Evolutionary conservation across 352 stramenopile species (phyloP).

Genomic region (Pilasporangium apinafurcum): DNA sequence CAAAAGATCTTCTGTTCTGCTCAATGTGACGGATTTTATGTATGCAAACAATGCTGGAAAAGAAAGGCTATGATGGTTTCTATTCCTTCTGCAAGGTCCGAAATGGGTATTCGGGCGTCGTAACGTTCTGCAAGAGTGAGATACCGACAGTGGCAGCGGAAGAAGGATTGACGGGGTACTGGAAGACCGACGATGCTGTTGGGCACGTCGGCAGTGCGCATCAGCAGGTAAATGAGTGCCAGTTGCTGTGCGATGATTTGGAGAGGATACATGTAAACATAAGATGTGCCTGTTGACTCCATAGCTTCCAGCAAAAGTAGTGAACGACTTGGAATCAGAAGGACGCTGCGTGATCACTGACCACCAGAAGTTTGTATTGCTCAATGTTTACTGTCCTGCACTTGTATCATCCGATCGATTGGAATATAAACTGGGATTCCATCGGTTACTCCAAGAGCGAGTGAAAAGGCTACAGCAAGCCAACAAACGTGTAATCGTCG

Average conservation of each 20-base stretch:
- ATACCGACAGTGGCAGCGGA: slow-evolving; percentile 56
- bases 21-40: neutral
- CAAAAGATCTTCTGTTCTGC: neutral
- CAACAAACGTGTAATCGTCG: slow-evolving; percentile 44
- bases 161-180: slow-evolving; percentile 62
- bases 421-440: slow-evolving; percentile 86
- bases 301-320: slow-evolving; percentile 42
- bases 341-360: slow-evolving; percentile 85
- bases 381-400: slow-evolving; percentile 88
- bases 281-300: no score
- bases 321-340: slow-evolving; percentile 69
- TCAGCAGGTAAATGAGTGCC: slow-evolving; percentile 21
- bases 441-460: slow-evolving; percentile 59
- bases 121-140: slow-evolving; percentile 53
- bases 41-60: slow-evolving; percentile 1
- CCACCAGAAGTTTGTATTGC: slow-evolving; percentile 80
- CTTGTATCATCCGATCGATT: slow-evolving; percentile 57
- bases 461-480: slow-evolving; percentile 38
- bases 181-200: slow-evolving; percentile 48
- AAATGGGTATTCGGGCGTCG: slow-evolving; percentile 75
- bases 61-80: slow-evolving; percentile 77
- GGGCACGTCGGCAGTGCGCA: slow-evolving; percentile 44
- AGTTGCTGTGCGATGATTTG: no score
- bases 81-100: slow-evolving; percentile 71
- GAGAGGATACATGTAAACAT: no score